Evolutionary conservation across 2,329 filamentous ascomycete species (phyloP).

Genomic region (Sodiomyces alkalinus): DNA sequence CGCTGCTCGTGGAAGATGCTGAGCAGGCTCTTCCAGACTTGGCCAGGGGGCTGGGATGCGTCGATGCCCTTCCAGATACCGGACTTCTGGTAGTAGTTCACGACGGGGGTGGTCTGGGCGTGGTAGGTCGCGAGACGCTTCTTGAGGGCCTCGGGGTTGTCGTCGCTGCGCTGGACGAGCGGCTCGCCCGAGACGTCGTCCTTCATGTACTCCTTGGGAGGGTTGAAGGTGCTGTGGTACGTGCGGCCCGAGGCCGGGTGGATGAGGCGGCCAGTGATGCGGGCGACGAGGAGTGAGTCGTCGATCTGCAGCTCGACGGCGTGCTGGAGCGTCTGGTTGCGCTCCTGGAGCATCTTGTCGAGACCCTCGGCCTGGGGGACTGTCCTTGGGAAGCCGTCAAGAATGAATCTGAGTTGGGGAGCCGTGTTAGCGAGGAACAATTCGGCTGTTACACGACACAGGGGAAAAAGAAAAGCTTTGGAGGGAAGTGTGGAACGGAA

Average conservation of each 20-base stretch:
- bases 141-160: conserved; percentile 90
- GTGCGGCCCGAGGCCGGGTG: conserved; percentile 92
- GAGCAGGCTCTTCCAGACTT: conserved; percentile 89
- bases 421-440: conserved; percentile 1
- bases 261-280: conserved; percentile 90
- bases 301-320: conserved; percentile 95
- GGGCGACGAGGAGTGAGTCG: conserved; percentile 79
- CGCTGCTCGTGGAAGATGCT: conserved; percentile 51
- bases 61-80: conserved; percentile 95
- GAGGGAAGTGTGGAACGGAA: too few relatives aligned
- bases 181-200: conserved; percentile 96
- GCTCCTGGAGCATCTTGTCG: conserved; percentile 72
- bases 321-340: conserved; percentile 78
- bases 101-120: conserved; percentile 81
- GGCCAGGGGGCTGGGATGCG: conserved; percentile 86
- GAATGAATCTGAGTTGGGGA: conserved; percentile 73
- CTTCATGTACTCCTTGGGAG: conserved; percentile 83
- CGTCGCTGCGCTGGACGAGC: conserved; percentile 87
- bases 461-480: too few relatives aligned
- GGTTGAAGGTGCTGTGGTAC: conserved; percentile 99
- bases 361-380: conserved; percentile 90
- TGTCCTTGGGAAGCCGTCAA: conserved; percentile 95
- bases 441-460: too few relatives aligned
- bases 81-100: conserved; percentile 91
- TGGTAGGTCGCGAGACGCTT: conserved; percentile 93